Base-by-base conservation (phyloP, 139 green algal species). In the Mesotaenium endlicherianum region DNA sequence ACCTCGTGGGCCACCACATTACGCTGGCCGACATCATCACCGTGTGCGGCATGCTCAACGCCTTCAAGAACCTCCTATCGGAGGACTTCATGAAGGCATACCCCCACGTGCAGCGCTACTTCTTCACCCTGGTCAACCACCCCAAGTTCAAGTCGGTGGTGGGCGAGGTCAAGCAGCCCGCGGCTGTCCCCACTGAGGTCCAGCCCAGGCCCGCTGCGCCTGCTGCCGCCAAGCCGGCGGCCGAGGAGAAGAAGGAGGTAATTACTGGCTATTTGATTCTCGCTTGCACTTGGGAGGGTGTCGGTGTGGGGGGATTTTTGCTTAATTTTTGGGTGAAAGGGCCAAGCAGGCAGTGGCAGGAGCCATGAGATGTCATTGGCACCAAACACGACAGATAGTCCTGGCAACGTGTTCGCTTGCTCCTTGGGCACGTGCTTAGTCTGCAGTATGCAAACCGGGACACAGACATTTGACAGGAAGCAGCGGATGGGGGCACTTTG, bases 1-100 rank as follows among this genome's bases (percentile, higher is more conserved):
- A 86, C 86, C 84, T 94, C 4, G 89, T 92, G 0, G 90, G 87
- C 42, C 50, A 93, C 38, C 34, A 26, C 3, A 82, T 93, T 43
- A 94, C 91, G 1, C 83, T 94, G 36, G 91, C 91, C 38, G 91
- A 94, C 86, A 93, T 94, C 75, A 79, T 94, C 36, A 44, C 42
- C 41, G 69, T 64, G 17, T 91, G 81, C 87, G 89, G 86, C 41
- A 59, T 94, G 17, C 82, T 83, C 36, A 16, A 70, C n/a, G 84
- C 81, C 81, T 89, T 92, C 84, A 34, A 34, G 55, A 90, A 53
- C 38, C 20, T 88, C 20, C 34, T 64, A 11, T 49, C 41, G 2
- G 36, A 59, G 31, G 49, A 74, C 67, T 69, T 91, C 59, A 90
- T 91, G 55, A 85, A 91, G 41, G 55, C 70, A 30, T 93, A 89